Conservation (phyloP, 2,329 filamentous ascomycete genomes). For the Colletotrichum sp. region DNA sequence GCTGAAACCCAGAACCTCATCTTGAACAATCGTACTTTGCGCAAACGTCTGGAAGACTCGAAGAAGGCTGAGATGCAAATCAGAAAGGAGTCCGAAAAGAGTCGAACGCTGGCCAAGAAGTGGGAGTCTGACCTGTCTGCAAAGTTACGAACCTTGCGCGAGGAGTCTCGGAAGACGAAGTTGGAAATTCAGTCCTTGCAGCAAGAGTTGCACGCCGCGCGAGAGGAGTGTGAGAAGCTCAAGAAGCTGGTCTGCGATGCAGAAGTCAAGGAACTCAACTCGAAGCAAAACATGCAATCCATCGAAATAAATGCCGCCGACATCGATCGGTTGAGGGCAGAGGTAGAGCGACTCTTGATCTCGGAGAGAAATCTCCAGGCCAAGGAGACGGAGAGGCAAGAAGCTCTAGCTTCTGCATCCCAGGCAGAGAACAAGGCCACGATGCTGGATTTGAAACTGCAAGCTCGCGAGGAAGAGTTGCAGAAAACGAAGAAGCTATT, state of each 20-base stretch:
- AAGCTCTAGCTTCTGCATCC: constrained; percentile 61
- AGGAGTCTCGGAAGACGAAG: constrained; percentile 72
- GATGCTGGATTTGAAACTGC: constrained; percentile 62
- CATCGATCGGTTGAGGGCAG: constrained; percentile 61
- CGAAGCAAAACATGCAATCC: constrained; percentile 67
- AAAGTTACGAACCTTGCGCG: constrained; percentile 69
- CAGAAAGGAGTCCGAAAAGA: constrained; percentile 74
- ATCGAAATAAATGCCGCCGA: constrained; percentile 67
- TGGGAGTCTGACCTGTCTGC: constrained; percentile 75
- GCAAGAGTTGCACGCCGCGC: constrained; percentile 61
- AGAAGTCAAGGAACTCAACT: constrained; percentile 70
- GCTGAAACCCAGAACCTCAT: constrained; percentile 84
- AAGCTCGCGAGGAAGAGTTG: constrained; percentile 52
- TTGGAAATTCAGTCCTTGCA: constrained; percentile 61
- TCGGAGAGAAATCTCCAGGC: constrained; percentile 68
- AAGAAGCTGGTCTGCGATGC: constrained; percentile 69
- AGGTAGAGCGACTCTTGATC: constrained; percentile 65
- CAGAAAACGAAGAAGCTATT: constrained; percentile 47
- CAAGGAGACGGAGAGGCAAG: constrained; percentile 64
- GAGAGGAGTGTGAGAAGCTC: constrained; percentile 67
- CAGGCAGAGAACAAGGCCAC: constrained; percentile 64
- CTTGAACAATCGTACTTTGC: constrained; percentile 76
- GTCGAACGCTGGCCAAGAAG: constrained; percentile 75
- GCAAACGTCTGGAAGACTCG: constrained; percentile 74
- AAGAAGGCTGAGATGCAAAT: constrained; percentile 73